These are phyloP conservation scores for Arxiozyma bovina DNA, from an alignment of 1,139 yeast genomes.

Conservation along the genomic window DNA sequence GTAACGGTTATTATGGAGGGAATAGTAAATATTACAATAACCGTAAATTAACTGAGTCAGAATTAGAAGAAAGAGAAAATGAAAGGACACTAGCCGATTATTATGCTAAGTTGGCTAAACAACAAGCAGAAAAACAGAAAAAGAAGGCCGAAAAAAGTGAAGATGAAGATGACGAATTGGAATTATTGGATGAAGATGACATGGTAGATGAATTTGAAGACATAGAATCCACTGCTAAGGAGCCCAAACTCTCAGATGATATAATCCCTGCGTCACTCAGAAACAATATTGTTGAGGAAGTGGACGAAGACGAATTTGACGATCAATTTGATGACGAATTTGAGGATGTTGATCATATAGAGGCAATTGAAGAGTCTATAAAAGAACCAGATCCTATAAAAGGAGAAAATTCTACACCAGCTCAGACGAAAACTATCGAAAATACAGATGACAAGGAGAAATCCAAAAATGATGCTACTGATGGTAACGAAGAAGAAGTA, in stretches of 20 bases:
- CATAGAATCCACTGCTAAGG: slow-evolving; percentile 37
- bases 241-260: slow-evolving; percentile 32
- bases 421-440: background rate
- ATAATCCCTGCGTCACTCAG: slow-evolving; percentile 30
- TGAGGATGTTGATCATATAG: slow-evolving; percentile 14
- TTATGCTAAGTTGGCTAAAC: slow-evolving; percentile 48
- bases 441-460: slow-evolving; percentile 35
- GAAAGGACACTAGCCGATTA: slow-evolving; percentile 54
- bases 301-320: slow-evolving; percentile 24
- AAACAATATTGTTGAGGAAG: slow-evolving; percentile 32
- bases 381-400: slow-evolving; percentile 5
- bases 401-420: background rate
- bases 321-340: slow-evolving; percentile 27
- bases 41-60: slow-evolving; percentile 23
- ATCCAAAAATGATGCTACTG: slow-evolving; percentile 37
- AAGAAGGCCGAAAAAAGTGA: slow-evolving; percentile 38
- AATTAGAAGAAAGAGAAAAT: slow-evolving; percentile 44
- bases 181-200: slow-evolving; percentile 10
- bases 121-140: slow-evolving; percentile 43
- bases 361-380: slow-evolving; percentile 12
- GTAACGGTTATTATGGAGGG: slow-evolving; percentile 5
- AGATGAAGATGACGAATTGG: slow-evolving; percentile 31
- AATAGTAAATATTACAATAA: slow-evolving; percentile 9
- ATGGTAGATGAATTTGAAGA: slow-evolving; percentile 15
- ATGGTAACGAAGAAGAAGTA: slow-evolving; percentile 23